A percentile compares a stretch with the other conserved stretches of the same genome.
Evolutionary conservation across 306 rosid genomes (phyloP).

Genomic region (Cucurbita maxima): DNA sequence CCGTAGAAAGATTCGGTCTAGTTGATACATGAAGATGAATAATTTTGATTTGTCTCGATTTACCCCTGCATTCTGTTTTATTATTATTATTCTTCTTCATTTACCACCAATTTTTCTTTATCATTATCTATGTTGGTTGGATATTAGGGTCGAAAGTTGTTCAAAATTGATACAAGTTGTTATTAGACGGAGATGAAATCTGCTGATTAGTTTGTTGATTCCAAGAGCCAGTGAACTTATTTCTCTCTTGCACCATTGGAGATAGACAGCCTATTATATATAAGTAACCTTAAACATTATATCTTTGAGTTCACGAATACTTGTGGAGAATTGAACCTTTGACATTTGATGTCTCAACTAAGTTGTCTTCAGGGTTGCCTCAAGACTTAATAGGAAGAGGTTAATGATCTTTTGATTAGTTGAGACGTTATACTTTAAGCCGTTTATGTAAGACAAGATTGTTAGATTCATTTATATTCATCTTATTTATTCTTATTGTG

Average conservation of each 20-base stretch:
- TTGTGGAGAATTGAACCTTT: background rate
- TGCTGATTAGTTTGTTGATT: background rate
- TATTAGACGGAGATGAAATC: background rate
- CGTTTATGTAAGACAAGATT: no score
- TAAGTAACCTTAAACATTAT: background rate
- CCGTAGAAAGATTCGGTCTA: background rate
- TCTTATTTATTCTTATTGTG: no score
- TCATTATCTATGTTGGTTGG: background rate
- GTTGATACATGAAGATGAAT: background rate
- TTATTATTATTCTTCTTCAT: background rate
- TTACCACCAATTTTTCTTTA: background rate
- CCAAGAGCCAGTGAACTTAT: background rate
- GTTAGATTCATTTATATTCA: no score
- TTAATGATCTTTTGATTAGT: no score
- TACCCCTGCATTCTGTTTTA: background rate
- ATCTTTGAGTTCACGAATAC: background rate
- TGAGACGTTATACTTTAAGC: no score
- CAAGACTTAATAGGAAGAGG: background rate
- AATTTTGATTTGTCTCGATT: background rate
- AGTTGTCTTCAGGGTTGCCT: background rate
- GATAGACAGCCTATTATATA: background rate
- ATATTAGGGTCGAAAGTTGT: background rate
- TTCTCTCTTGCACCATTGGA: background rate
- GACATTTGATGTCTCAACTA: background rate
- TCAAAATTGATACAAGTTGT: background rate